Evolutionary conservation across 2,329 filamentous ascomycete species (phyloP).

Genomic region (Xylaria hypoxylon): DNA sequence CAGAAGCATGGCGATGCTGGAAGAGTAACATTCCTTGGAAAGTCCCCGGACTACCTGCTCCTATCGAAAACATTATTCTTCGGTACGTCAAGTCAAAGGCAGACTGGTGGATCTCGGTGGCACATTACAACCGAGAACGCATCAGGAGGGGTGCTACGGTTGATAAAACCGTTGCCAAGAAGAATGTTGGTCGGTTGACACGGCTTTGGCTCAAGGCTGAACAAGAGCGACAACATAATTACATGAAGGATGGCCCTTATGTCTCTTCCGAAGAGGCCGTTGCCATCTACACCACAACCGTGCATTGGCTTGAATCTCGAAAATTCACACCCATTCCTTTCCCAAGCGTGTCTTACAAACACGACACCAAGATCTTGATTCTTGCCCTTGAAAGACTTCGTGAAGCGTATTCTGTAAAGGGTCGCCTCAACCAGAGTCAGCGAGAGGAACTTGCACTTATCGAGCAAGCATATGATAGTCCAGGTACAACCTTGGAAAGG

Average conservation of each 20-base stretch:
- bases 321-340: slow-evolving; percentile 99
- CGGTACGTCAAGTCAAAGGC: slow-evolving; percentile 99
- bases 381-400: slow-evolving; percentile 91
- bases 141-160: slow-evolving; percentile 96
- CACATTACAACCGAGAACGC: slow-evolving; percentile 97
- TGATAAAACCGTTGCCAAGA: slow-evolving; percentile 99
- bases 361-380: slow-evolving; percentile 98
- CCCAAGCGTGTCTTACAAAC: slow-evolving; percentile 98
- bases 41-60: slow-evolving; percentile 93
- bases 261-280: slow-evolving; percentile 98
- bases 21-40: slow-evolving; percentile 99
- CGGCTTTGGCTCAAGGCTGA: slow-evolving; percentile 97
- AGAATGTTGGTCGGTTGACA: slow-evolving; percentile 95
- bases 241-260: slow-evolving; percentile 99
- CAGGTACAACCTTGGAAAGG: slow-evolving; percentile 91
- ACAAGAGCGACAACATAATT: slow-evolving; percentile 98
- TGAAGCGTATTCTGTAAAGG: slow-evolving; percentile 98
- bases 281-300: slow-evolving; percentile 97
- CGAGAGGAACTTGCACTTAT: slow-evolving; percentile 96
- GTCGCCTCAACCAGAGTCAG: slow-evolving; percentile 95
- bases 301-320: slow-evolving; percentile 97
- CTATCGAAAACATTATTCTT: slow-evolving; percentile 98
- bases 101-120: slow-evolving; percentile 99
- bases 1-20: slow-evolving; percentile 99
- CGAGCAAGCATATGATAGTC: slow-evolving; percentile 97